These are phyloP conservation scores for Rhazya stricta DNA, from an alignment of 257 asterid genomes.

Conservation along the genomic window DNA sequence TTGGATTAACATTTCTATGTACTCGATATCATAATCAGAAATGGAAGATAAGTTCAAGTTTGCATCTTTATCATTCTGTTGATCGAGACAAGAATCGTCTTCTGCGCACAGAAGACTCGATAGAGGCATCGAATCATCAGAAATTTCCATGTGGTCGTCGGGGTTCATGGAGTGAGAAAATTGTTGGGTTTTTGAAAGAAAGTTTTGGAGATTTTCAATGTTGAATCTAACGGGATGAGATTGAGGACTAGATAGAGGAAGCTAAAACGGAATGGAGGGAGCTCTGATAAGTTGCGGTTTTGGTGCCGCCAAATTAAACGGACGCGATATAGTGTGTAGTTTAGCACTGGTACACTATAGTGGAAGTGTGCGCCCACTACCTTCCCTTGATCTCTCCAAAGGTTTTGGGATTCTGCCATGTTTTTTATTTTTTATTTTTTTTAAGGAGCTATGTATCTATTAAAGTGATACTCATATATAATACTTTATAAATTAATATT, in stretches of 20 bases:
- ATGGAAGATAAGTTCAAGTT: slow-evolving; percentile 11
- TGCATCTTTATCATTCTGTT: slow-evolving; percentile 8
- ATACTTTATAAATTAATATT: too few relatives aligned
- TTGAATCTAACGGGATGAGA: slow-evolving; percentile 6
- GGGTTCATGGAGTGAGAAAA: neutral
- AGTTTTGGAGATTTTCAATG: neutral
- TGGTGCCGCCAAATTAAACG: slow-evolving; percentile 43
- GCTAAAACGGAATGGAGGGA: slow-evolving; percentile 2
- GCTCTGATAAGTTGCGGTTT: slow-evolving; percentile 15
- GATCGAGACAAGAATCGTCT: slow-evolving; percentile 22
- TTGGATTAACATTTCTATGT: slow-evolving; percentile 18
- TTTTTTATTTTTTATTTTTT: neutral
- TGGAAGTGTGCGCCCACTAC: neutral
- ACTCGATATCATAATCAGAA: slow-evolving; percentile 31
- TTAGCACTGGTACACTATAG: neutral
- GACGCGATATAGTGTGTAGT: slow-evolving; percentile 18
- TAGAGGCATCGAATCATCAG: slow-evolving; percentile 13
- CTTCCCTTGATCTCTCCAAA: neutral
- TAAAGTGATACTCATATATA: too few relatives aligned
- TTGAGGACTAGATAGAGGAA: slow-evolving; percentile 23
- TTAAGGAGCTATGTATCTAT: too few relatives aligned
- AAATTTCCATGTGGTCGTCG: slow-evolving; percentile 18
- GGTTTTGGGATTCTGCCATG: neutral
- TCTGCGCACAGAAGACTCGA: slow-evolving; percentile 39
- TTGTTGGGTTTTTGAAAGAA: neutral